Evolutionary conservation across 768 basidiomycete species (phyloP), one percentile per base, ranked within the genome.

Genomic region (Mycena vitilis): DNA sequence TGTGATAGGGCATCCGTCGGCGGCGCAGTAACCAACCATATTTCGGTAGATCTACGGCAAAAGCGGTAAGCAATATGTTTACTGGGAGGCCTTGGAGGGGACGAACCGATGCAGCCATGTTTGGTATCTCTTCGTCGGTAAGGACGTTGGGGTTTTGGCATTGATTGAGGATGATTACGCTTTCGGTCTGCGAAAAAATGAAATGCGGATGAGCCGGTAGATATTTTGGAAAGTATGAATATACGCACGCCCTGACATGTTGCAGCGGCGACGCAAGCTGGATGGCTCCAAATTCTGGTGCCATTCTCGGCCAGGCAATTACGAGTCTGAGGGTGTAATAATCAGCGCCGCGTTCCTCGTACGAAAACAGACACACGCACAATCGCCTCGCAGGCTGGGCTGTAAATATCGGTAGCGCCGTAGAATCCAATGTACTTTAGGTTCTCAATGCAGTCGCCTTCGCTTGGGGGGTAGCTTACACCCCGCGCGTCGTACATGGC

Each of bases 11-110:
- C 72, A 71, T 30, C 30, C 38, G 51, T 22, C 51, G 60, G 53
- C 10, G 30, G 71, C 60, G 65, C 70, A 73, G 8, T 58, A 58
- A 16, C 73, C 73, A 20, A 71, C 70, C 36, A 74, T 74, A 53
- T 23, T 51, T 4, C 61, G 67, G 45, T 69, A 74, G n/a, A 70
- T 40, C 73, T 72, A 37, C 16, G 40, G 40, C 30, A 30, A 30
- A 30, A 30, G 30, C 30, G 30, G 30, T 30, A 2, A 30, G 30
- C 30, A 5, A 30, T 30, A 30, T 30, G 30, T 30, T 30, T 30
- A 3, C 30, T 30, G 30, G 30, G 30, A 30, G 30, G 30, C 6
- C 49, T 2, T 5, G 30, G 7, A 5, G 30, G 38, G 23, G 10
- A 40, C 18, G 13, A 2, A 56, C 55, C 15, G 16, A 25, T 16